These are phyloP conservation scores for Ceratobasidium theobromae DNA, from an alignment of 1,284 basidiomycete genomes.

Conservation along the genomic window DNA sequence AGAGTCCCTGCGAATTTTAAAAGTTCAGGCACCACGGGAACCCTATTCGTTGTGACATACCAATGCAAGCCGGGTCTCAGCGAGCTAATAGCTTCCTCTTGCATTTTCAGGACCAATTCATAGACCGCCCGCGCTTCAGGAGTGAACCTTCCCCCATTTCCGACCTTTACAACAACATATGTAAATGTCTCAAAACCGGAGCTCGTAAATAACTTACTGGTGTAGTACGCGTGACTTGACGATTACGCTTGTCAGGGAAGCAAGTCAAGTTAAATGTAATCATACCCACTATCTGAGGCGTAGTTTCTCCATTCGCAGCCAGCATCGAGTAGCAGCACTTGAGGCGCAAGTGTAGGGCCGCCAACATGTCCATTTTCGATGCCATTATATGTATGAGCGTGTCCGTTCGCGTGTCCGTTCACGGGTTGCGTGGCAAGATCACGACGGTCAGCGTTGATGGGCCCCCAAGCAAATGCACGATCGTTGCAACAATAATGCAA, in stretches of 20 bases:
- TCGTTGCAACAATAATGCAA: conserved; percentile 90
- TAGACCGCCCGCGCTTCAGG: conserved; percentile 78
- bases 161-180: conserved; percentile 47
- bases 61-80: conserved; percentile 77
- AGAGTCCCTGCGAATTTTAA: conserved; percentile 49
- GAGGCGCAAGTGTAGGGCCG: conserved; percentile 52
- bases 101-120: conserved; percentile 84
- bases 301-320: conserved; percentile 88
- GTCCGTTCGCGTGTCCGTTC: conserved; percentile 49
- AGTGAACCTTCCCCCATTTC: conserved; percentile 86
- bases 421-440: conserved; percentile 56
- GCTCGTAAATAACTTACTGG: conserved; percentile 45
- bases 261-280: background rate
- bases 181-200: background rate
- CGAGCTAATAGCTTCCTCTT: conserved; percentile 68
- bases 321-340: conserved; percentile 87
- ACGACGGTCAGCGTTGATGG: conserved; percentile 48
- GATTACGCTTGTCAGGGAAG: background rate
- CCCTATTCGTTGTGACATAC: conserved; percentile 40
- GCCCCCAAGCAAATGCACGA: conserved; percentile 76
- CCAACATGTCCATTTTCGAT: conserved; percentile 42
- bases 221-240: conserved; percentile 74
- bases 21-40: background rate
- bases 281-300: conserved; percentile 65
- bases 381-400: conserved; percentile 46